Base-by-base conservation (phyloP, 805 yeast genomes). In the Maudiozyma pseudohumilis region DNA sequence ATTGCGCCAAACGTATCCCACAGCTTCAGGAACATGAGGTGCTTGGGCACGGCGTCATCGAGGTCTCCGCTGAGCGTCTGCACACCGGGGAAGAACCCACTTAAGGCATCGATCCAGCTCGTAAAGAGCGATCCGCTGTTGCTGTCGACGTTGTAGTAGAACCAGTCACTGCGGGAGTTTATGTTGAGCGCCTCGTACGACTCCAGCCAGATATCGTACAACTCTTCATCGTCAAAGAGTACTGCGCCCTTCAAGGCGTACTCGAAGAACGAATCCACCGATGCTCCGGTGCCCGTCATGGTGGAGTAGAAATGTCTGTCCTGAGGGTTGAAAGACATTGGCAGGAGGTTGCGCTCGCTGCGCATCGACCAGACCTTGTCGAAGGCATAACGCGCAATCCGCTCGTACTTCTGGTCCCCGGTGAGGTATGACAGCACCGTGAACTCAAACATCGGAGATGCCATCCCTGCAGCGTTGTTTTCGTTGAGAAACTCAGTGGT, bases 21-120 rank as follows among this genome's bases (percentile, higher is more conserved):
- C 3, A 87, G 55, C 49, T 87, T 86, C 48, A 77, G 61, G 51
- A 65, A 85, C 11, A 79, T 65, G 34, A 72, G 43, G 58, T 87
- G 89, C 16, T 73, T 63, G 17, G 62, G 56, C 1, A 74, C 64
- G 0, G 95, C 94, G 47, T 75, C 80, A 3, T 64, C 55, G 1
- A 88, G 43, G 40, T 81, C 80, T 0, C 96, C 96, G 2, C 77
- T 75, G 4, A 88, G 59, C 0, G 82, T 94, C 50, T 80, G 80
- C 16, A 88, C 57, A 0, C 96, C 95, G 0, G 95, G 80, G 72
- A 85, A 87, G 56, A 88, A 88, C 0, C 95, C 96, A 34, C 86
- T 70, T 36, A 88, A 63, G 40, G 92, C 70, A 55, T 88, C 97
- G 6, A 89, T 74, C 96, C 96, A 88, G 20, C 65, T 59, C 6